Base-by-base conservation (phyloP, 371 early-diverging fungal genomes). In the Zychaea mexicana region DNA sequence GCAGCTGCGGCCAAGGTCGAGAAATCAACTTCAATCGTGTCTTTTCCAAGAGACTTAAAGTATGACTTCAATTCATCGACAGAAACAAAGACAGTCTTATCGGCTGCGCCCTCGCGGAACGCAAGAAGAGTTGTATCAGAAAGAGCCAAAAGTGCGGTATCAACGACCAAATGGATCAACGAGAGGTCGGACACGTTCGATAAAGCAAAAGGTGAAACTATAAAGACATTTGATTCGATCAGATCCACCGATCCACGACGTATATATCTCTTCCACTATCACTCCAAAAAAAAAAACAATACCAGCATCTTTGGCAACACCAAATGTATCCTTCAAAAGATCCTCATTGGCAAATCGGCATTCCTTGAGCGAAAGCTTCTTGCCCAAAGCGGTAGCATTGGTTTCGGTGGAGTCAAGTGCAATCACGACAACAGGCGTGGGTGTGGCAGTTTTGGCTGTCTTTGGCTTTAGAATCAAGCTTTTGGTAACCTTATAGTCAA, bases 401-500 rank as follows among this genome's bases (percentile, higher is more conserved):
- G 83, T 83, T 60, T 78, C 76, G 36, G 88, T 81, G 28, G 80
- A 61, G 15, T 84, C 85, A 49, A 82, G 70, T 19, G 88, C 88
- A 64, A 90, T 68, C 26, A 89, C 84, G 46, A 90, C 68, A 6
- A 90, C 84, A 4, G 88, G 89, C 1, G 88, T 86, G 22, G 81
- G 75, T 31, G 84, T 65, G 21, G 86, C 88, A 1, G 83, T 71
- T 74, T 90, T 90, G 60, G 88, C 83, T 33, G 85, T 86, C 79
- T 90, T 90, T 36, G 90, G 90, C 82, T 90, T 90, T 54, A 88
- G 77, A 61, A 90, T 85, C 59, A 90, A 77, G 19, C 86, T 86
- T 68, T 90, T 89, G 66, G 88, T 85, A 19, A 78, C 60, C 33
- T 73, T 66, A 61, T 65, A 77, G 27, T 55, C 61, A 65, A 69